Evolutionary conservation across 257 asterid species (phyloP), one percentile per base, ranked within the genome.

Genomic region (Nicotiana noctiflora): DNA sequence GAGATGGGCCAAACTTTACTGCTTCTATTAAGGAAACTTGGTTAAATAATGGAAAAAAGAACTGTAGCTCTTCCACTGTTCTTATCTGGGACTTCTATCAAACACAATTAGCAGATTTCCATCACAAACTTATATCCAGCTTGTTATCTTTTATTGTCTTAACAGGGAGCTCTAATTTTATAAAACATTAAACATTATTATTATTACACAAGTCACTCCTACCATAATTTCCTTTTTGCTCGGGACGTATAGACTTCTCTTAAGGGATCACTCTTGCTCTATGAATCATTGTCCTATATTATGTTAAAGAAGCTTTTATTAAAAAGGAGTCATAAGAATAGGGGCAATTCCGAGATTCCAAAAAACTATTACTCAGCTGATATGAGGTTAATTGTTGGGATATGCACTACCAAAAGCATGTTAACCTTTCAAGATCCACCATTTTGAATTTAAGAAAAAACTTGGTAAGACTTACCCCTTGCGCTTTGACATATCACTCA

Each of bases 401-500:
- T 19, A n/a, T 23, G 37, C 21, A 46, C 32, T 6, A 72, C 49
- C 60, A 14, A 72, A 72, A 13, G 40, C 78, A 74, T 74, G 79
- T 25, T 15, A 14, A 14, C 61, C 60, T 74, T 49, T 25, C 61
- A 25, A 15, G 21, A 51, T 23, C 15, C 44, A 74, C 61, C 34
- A 13, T 51, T 44, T 49, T 14, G 15, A 74, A 15, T 74, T 23
- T 14, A 63, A 63, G 82, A 79, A 27, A 56, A 25, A 4, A 0
- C 17, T 25, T 14, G 25, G 61, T 23, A 34, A 61, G 66, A 79
- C 95, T 82, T 87, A 96, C 99, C 81, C 86, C 90, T 90, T 92
- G 88, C 99, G 94, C 88, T 96, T 96, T 53, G 97, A 62, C 92
- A 96, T 88, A 81, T 96, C 98, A 82, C 62, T 80, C 11, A 84